Percentiles rank a stretch among this genome's conserved stretches.
These are phyloP conservation scores for Astrothelium subdiscretum DNA, from an alignment of 495 filamentous ascomycete species.

Conservation along the genomic window DNA sequence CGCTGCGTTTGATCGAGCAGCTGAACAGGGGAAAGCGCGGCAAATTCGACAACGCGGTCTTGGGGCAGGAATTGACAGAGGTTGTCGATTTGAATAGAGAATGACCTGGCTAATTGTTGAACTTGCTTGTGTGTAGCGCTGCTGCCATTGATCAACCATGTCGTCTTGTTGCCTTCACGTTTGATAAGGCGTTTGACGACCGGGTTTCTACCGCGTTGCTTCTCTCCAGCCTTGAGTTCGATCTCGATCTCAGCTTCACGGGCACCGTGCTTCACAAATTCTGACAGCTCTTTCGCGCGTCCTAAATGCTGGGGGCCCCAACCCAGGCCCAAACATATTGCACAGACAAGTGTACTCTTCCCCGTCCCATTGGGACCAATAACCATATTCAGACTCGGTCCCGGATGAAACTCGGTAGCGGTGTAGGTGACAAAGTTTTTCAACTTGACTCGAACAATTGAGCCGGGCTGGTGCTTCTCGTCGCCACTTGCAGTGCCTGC, in stretches of 20 bases:
- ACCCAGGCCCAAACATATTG: conserved; percentile 87
- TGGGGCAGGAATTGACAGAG: conserved; percentile 96
- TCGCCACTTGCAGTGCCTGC: neutral
- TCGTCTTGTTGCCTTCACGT: conserved; percentile 66
- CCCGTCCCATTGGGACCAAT: conserved; percentile 97
- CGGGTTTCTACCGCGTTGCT: conserved; percentile 45
- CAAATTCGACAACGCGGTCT: conserved; percentile 92
- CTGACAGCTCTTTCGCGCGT: conserved; percentile 69
- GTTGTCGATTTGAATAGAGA: conserved; percentile 92
- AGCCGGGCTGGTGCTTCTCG: conserved; percentile 54
- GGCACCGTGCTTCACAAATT: conserved; percentile 88
- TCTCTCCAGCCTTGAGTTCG: conserved; percentile 54
- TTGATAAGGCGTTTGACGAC: conserved; percentile 65
- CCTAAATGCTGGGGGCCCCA: conserved; percentile 66
- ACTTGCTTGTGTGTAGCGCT: conserved; percentile 46
- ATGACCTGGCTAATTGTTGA: conserved; percentile 48
- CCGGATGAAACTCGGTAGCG: conserved; percentile 75
- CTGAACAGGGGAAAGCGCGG: conserved; percentile 72
- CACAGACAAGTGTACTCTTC: conserved; percentile 95
- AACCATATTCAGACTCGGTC: conserved; percentile 94
- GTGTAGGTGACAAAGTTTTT: conserved; percentile 94
- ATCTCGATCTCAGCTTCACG: conserved; percentile 75
- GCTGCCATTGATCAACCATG: conserved; percentile 59
- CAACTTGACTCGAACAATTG: conserved; percentile 79
- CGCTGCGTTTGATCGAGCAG: conserved; percentile 73